These are phyloP conservation scores for Aegle marmelos DNA, from an alignment of 345 rosid species.

Conservation along the genomic window DNA sequence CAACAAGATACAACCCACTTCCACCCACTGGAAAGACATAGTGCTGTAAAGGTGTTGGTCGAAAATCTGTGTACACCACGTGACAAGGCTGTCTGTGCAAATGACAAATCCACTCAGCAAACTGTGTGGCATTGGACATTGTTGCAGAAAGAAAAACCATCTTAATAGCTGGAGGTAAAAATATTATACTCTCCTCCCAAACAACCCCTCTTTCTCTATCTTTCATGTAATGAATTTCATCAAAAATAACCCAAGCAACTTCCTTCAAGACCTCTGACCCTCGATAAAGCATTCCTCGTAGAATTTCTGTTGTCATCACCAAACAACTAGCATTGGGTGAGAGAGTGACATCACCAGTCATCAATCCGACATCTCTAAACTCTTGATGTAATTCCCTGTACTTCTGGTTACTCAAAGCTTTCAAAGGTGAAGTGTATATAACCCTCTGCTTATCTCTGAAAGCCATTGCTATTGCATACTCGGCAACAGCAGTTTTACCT, in stretches of 20 bases:
- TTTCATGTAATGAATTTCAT: conserved; percentile 97
- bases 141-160: conserved; percentile 99
- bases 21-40: conserved; percentile 95
- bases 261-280: conserved; percentile 96
- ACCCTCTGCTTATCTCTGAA: conserved; percentile 96
- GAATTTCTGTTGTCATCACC: conserved; percentile 98
- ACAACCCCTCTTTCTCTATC: conserved; percentile 98
- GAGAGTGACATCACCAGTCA: conserved; percentile 98
- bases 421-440: conserved; percentile 90
- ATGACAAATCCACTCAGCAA: conserved; percentile 95
- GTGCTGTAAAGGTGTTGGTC: conserved; percentile 99
- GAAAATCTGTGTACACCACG: conserved; percentile 93
- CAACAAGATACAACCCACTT: conserved; percentile 86
- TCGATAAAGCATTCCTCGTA: conserved; percentile 93
- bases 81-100: conserved; percentile 97
- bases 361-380: conserved; percentile 91
- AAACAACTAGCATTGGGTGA: conserved; percentile 94
- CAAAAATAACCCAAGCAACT: conserved; percentile 98
- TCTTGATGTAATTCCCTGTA: conserved; percentile 91
- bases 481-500: conserved; percentile 98
- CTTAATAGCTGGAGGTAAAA: conserved; percentile 92
- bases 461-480: conserved; percentile 97
- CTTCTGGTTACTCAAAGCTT: conserved; percentile 98
- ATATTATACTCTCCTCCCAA: conserved; percentile 98
- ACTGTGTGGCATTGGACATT: conserved; percentile 98